These are phyloP conservation scores for Lonicera japonica DNA, from an alignment of 129 eudicot species.

Conservation along the genomic window DNA sequence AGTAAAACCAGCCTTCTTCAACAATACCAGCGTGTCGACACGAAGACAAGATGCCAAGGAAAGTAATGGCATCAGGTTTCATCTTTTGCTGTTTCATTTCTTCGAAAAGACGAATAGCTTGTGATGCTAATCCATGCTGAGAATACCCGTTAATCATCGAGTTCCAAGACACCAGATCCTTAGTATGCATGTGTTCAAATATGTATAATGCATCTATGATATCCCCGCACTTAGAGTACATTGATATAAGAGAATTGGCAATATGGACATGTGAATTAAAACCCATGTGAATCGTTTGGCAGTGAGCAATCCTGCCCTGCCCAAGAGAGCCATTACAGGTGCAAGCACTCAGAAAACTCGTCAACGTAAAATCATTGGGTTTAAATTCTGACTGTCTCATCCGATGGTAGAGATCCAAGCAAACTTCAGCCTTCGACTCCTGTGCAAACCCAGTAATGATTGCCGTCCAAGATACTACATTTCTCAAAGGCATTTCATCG, in stretches of 20 bases:
- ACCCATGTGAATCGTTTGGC: slow-evolving; percentile 37
- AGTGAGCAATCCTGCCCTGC: slow-evolving; percentile 33
- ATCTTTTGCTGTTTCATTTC: slow-evolving; percentile 24
- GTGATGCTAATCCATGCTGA: slow-evolving; percentile 24
- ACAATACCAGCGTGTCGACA: slow-evolving; percentile 55
- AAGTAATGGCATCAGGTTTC: slow-evolving; percentile 43
- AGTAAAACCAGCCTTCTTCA: slow-evolving; percentile 27
- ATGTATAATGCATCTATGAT: slow-evolving; percentile 25
- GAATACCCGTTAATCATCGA: slow-evolving; percentile 49
- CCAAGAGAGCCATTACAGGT: slow-evolving; percentile 33
- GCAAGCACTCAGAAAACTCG: slow-evolving; percentile 39
- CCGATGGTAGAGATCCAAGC: slow-evolving; percentile 22
- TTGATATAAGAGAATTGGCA: slow-evolving; percentile 44
- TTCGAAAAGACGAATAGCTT: slow-evolving; percentile 40
- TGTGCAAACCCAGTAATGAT: slow-evolving; percentile 36
- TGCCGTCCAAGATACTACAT: slow-evolving; percentile 53
- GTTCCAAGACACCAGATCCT: slow-evolving; percentile 59
- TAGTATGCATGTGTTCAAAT: slow-evolving; percentile 20
- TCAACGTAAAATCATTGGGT: slow-evolving; percentile 33
- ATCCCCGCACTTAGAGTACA: slow-evolving; percentile 53
- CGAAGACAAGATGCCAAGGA: slow-evolving; percentile 34
- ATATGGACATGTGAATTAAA: slow-evolving; percentile 24
- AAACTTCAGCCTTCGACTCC: slow-evolving; percentile 19
- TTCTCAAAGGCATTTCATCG: slow-evolving; percentile 35
- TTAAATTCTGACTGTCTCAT: slow-evolving; percentile 30